phyloP scores from a whole-genome alignment of 2,329 filamentous ascomycete species.

The Claviceps capensis region DNA sequence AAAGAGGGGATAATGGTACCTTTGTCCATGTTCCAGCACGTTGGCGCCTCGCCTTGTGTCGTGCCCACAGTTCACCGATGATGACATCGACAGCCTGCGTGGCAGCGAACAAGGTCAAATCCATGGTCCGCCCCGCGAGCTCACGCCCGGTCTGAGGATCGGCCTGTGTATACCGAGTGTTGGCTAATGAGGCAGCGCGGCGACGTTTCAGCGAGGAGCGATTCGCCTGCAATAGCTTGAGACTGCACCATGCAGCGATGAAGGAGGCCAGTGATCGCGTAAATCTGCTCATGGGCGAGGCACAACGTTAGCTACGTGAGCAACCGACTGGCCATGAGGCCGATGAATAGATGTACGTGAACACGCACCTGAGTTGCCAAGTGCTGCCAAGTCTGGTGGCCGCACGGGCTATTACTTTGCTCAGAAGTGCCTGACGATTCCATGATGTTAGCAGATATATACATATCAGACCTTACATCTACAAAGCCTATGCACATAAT shows the following conservation, averaged over 20 bases:
- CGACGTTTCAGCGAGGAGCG: slow-evolving; percentile 15
- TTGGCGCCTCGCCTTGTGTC: slow-evolving; percentile 29
- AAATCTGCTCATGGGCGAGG: slow-evolving; percentile 24
- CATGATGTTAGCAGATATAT: slow-evolving; percentile 6
- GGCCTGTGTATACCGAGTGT: neutral
- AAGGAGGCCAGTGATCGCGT: slow-evolving; percentile 46
- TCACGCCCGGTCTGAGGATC: slow-evolving; percentile 8
- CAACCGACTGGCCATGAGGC: no score
- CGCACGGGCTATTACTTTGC: slow-evolving; percentile 15
- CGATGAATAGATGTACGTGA: neutral
- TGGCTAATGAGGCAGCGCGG: slow-evolving; percentile 8
- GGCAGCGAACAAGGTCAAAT: slow-evolving; percentile 67
- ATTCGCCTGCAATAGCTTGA: slow-evolving; percentile 44
- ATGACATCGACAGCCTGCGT: slow-evolving; percentile 61
- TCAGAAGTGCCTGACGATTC: slow-evolving; percentile 16
- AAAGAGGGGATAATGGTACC: slow-evolving; percentile 16
- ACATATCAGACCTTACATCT: no score
- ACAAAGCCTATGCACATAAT: neutral
- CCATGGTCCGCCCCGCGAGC: slow-evolving; percentile 59
- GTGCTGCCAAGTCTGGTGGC: slow-evolving; percentile 12
- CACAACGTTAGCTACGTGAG: no score
- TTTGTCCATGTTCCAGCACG: slow-evolving; percentile 32
- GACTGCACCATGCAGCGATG: slow-evolving; percentile 42
- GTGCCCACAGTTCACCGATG: slow-evolving; percentile 51
- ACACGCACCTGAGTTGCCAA: slow-evolving; percentile 15